These are phyloP conservation scores for Speleostelium caveatum DNA, from an alignment of 78 protist genomes.

Conservation along the genomic window DNA sequence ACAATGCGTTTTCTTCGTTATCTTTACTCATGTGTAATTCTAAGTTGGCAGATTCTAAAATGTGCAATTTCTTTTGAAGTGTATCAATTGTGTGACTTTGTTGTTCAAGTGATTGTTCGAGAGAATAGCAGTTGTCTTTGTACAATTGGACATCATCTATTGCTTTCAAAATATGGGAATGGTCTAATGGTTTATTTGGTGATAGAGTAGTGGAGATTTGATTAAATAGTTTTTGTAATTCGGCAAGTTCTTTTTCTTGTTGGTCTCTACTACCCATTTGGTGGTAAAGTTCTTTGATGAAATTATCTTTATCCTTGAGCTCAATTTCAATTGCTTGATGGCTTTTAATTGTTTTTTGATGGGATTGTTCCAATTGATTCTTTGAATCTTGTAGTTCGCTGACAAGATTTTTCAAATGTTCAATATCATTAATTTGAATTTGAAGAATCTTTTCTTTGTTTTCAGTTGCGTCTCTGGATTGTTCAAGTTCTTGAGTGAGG, in stretches of 20 bases:
- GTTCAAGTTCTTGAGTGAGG: no score
- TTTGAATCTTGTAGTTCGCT: no score
- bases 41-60: neutral
- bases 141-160: neutral
- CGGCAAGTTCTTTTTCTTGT: neutral
- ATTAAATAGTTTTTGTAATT: neutral
- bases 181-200: neutral
- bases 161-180: neutral
- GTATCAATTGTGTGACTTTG: neutral
- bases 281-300: neutral
- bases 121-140: neutral
- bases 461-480: no score
- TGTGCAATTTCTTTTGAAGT: neutral
- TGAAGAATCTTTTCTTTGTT: no score
- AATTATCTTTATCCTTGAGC: neutral
- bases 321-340: neutral
- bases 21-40: neutral
- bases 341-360: no score
- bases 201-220: neutral
- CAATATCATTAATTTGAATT: no score
- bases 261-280: neutral
- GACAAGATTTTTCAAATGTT: no score
- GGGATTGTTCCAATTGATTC: no score
- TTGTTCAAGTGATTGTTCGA: constrained; percentile 3
- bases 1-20: constrained; percentile 4